phyloP scores from a whole-genome alignment of 108 stramenopile species.

The Cyclotella sp. region DNA sequence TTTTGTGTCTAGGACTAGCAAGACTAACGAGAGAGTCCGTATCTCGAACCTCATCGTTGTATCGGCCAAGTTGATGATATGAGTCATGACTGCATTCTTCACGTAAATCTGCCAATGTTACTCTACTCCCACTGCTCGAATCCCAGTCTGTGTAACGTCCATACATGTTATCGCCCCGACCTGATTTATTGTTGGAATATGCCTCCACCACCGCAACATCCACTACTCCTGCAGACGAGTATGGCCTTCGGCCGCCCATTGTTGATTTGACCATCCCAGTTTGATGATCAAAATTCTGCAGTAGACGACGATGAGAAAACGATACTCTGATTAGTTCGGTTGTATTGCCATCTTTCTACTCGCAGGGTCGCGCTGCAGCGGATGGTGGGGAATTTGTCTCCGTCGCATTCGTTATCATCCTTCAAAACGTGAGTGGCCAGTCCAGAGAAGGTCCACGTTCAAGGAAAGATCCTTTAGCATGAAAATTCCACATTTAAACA shows the following conservation, averaged over 20 bases:
- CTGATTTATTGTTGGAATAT: constrained; percentile 1
- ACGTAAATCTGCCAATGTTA: neutral
- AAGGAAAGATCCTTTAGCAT: neutral
- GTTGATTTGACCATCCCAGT: too few species aligned
- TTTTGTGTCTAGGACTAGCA: neutral
- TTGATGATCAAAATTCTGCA: too few species aligned
- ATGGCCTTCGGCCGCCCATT: neutral
- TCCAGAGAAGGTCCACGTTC: neutral
- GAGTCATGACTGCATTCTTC: constrained; percentile 5
- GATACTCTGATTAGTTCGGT: neutral
- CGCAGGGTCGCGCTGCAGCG: neutral
- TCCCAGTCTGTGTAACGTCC: constrained; percentile 20
- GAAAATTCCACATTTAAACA: constrained; percentile 2
- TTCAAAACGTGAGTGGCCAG: too few species aligned
- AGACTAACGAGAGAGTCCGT: neutral
- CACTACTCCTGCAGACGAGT: too few species aligned
- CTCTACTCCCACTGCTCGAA: neutral
- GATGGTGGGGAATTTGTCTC: neutral
- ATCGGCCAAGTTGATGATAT: neutral
- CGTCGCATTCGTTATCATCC: too few species aligned
- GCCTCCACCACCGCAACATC: constrained; percentile 10
- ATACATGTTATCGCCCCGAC: neutral
- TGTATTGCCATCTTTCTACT: neutral
- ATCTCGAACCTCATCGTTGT: constrained; percentile 2
- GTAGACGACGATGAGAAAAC: too few species aligned